These are phyloP conservation scores for Beta vulgaris DNA, from an alignment of 148 eudicot genomes.

Conservation along the genomic window DNA sequence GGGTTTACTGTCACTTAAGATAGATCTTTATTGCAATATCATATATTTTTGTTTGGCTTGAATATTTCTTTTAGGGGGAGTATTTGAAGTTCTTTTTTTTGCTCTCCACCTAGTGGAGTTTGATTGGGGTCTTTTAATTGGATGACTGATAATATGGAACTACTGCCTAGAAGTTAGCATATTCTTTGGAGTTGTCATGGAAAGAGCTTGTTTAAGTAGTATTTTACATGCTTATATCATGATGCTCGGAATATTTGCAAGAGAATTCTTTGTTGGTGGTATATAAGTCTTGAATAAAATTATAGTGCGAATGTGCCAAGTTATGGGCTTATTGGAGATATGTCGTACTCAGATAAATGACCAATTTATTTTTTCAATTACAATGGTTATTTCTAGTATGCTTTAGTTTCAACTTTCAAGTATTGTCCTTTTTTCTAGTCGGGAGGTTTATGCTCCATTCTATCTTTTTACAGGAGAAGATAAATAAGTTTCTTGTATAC, in stretches of 20 bases:
- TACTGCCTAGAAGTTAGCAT: neutral
- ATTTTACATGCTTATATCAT: neutral
- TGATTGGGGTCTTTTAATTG: no score
- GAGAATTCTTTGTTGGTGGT: neutral
- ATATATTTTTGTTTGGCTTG: neutral
- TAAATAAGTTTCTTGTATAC: constrained; percentile 62
- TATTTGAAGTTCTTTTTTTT: neutral
- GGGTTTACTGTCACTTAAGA: neutral
- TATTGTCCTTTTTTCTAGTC: no score
- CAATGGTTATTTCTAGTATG: neutral
- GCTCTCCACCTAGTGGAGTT: neutral
- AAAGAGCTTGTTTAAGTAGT: neutral
- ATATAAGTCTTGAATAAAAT: neutral
- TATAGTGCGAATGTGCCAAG: neutral
- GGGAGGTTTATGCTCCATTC: neutral
- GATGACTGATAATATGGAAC: neutral
- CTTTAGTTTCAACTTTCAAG: neutral
- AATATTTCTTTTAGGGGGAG: neutral
- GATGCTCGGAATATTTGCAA: neutral
- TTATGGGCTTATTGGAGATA: no score
- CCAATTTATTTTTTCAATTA: neutral
- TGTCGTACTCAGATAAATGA: no score
- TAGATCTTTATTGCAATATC: neutral
- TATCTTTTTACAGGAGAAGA: constrained; percentile 58
- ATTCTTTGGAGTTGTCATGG: neutral